Conservation (phyloP, 2,329 filamentous ascomycete genomes). For the Cladosporium cucumerinum region DNA sequence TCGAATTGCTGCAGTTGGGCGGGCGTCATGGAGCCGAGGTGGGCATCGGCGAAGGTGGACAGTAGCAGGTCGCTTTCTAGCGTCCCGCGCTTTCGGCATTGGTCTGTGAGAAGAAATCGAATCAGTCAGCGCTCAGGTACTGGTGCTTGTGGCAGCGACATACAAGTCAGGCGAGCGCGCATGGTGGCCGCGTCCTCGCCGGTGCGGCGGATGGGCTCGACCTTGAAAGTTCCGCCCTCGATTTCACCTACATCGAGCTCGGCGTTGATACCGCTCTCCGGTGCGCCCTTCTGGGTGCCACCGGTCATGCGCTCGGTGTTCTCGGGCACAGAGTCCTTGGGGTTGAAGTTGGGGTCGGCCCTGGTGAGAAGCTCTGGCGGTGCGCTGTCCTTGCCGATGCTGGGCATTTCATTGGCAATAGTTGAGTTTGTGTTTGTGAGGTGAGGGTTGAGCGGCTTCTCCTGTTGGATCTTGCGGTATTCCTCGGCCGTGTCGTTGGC, state of each 20-base stretch:
- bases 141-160: conserved; percentile 29
- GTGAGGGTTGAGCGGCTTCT: conserved; percentile 59
- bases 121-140: conserved; percentile 30
- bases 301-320: conserved; percentile 65
- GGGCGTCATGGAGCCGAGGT: conserved; percentile 70
- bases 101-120: conserved; percentile 57
- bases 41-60: conserved; percentile 83
- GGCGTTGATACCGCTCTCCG: conserved; percentile 48
- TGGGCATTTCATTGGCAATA: conserved; percentile 61
- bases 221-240: conserved; percentile 77
- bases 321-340: conserved; percentile 59
- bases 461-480: conserved; percentile 55
- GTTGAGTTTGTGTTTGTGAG: conserved; percentile 64
- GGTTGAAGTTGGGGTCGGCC: conserved; percentile 54
- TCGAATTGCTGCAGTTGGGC: conserved; percentile 81
- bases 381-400: conserved; percentile 53
- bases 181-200: conserved; percentile 84
- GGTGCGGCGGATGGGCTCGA: conserved; percentile 80
- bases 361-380: conserved; percentile 61
- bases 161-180: conserved; percentile 78
- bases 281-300: conserved; percentile 54
- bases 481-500: conserved; percentile 52
- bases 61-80: conserved; percentile 94
- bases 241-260: conserved; percentile 84
- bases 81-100: conserved; percentile 92